Evolutionary conservation across 2,329 filamentous ascomycete species (phyloP).

Genomic region (Dactylellina cionopaga): DNA sequence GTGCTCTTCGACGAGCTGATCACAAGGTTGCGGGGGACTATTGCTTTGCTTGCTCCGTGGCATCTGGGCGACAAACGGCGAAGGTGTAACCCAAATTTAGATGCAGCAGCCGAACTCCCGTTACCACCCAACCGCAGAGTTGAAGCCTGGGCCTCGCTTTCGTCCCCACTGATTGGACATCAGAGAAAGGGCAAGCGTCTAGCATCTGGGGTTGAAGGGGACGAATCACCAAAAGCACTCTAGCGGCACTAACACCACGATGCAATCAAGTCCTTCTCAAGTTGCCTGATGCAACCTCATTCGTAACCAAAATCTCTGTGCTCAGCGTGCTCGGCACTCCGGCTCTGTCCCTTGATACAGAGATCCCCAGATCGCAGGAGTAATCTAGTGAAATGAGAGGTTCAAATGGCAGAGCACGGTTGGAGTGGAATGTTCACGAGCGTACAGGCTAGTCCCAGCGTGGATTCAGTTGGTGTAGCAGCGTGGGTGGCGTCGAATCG

Average conservation of each 20-base stretch:
- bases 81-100: conserved; percentile 43
- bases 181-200: conserved; percentile 26
- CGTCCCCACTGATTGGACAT: conserved; percentile 32
- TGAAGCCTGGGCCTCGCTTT: not conserved
- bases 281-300: conserved; percentile 48
- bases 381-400: conserved; percentile 42
- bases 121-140: conserved; percentile 43
- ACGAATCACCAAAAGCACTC: conserved; percentile 22
- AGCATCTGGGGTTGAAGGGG: conserved; percentile 36
- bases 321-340: conserved; percentile 21
- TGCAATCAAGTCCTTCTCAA: conserved; percentile 33
- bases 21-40: not conserved
- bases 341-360: conserved; percentile 1
- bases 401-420: conserved; percentile 33
- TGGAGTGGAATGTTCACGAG: conserved; percentile 16
- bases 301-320: conserved; percentile 15
- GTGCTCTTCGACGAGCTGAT: not conserved
- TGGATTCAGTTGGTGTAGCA: no score
- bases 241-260: conserved; percentile 1
- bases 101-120: conserved; percentile 21
- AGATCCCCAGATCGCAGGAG: not conserved
- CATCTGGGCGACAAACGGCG: not conserved
- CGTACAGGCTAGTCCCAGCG: conserved; percentile 28
- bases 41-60: not conserved
- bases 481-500: no score